These are phyloP conservation scores for Rhodotorula sp. DNA, from an alignment of 1,284 basidiomycete species.

Conservation along the genomic window DNA sequence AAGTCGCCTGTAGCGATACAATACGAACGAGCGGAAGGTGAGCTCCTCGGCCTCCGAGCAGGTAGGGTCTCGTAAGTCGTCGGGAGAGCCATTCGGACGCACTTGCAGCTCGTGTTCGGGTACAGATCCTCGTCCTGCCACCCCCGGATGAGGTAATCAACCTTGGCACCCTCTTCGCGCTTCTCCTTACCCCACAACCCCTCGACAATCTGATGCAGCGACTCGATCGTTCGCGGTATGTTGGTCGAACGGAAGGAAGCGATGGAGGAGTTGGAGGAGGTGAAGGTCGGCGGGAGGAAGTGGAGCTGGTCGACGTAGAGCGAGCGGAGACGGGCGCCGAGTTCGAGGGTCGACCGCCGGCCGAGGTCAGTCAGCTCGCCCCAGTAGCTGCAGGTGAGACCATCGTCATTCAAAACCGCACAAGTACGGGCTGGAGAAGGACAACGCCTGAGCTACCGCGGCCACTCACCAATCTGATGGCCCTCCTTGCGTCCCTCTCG, in stretches of 20 bases:
- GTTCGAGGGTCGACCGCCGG: slow-evolving; percentile 36
- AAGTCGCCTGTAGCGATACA: slow-evolving; percentile 1
- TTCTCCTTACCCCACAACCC: slow-evolving; percentile 23
- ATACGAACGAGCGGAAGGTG: neutral
- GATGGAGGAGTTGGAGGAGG: neutral
- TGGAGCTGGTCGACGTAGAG: slow-evolving; percentile 40
- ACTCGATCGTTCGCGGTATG: slow-evolving; percentile 41
- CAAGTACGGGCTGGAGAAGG: neutral
- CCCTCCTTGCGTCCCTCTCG: slow-evolving; percentile 3
- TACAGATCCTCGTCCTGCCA: slow-evolving; percentile 29
- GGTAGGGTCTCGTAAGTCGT: neutral
- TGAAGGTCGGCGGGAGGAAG: slow-evolving; percentile 34
- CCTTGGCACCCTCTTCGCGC: slow-evolving; percentile 13
- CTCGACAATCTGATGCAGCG: slow-evolving; percentile 36
- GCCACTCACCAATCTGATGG: slow-evolving; percentile 18
- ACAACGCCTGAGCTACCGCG: neutral
- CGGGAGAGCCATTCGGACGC: neutral
- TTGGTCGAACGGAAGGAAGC: slow-evolving; percentile 39
- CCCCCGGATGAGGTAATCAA: slow-evolving; percentile 34
- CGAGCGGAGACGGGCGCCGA: slow-evolving; percentile 34
- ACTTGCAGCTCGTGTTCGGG: slow-evolving; percentile 18
- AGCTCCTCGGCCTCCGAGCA: neutral
- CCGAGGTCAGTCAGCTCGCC: slow-evolving; percentile 44
- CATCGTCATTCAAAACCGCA: neutral
- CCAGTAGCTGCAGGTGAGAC: slow-evolving; percentile 29